phyloP scores from a whole-genome alignment of 2,329 filamentous ascomycete genomes.

The Diplocarpon mali region DNA sequence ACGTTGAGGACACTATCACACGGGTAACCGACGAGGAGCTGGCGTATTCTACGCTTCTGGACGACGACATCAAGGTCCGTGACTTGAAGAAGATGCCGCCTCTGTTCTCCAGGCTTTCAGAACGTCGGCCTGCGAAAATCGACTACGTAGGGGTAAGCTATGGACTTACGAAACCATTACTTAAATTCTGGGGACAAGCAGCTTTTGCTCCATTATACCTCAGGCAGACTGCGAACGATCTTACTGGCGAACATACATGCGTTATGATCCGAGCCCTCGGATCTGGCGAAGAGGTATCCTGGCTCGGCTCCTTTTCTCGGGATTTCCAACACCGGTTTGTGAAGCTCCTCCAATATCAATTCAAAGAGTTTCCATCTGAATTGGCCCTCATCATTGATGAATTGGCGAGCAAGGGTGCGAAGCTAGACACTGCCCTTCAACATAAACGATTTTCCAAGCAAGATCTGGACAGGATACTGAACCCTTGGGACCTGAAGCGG shows the following conservation, averaged over 20 bases:
- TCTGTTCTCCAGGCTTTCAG: constrained; percentile 77
- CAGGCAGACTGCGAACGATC: constrained; percentile 86
- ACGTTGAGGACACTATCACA: constrained; percentile 50
- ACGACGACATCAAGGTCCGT: constrained; percentile 81
- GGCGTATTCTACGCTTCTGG: constrained; percentile 60
- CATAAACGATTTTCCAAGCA: constrained; percentile 52
- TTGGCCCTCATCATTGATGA: constrained; percentile 82
- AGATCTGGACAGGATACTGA: constrained; percentile 68
- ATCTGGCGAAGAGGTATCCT: constrained; percentile 56
- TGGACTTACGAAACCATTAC: constrained; percentile 73
- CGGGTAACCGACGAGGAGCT: constrained; percentile 77
- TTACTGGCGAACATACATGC: constrained; percentile 95
- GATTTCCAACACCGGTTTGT: constrained; percentile 96
- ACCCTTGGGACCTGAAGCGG: constrained; percentile 89
- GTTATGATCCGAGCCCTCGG: constrained; percentile 86
- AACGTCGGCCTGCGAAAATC: constrained; percentile 66
- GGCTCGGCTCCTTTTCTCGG: constrained; percentile 81
- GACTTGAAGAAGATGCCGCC: constrained; percentile 90
- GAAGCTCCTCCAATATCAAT: constrained; percentile 81
- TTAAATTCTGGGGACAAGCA: constrained; percentile 94
- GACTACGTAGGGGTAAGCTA: constrained; percentile 96
- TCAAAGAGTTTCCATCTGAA: constrained; percentile 67
- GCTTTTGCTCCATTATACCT: constrained; percentile 85
- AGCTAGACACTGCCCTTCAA: constrained; percentile 46
- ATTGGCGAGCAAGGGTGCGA: constrained; percentile 63